A percentile compares a stretch with the other conserved stretches of the same genome.
These are phyloP conservation scores for Diaporthe helianthi DNA, from an alignment of 2,329 filamentous ascomycete genomes.

Conservation along the genomic window DNA sequence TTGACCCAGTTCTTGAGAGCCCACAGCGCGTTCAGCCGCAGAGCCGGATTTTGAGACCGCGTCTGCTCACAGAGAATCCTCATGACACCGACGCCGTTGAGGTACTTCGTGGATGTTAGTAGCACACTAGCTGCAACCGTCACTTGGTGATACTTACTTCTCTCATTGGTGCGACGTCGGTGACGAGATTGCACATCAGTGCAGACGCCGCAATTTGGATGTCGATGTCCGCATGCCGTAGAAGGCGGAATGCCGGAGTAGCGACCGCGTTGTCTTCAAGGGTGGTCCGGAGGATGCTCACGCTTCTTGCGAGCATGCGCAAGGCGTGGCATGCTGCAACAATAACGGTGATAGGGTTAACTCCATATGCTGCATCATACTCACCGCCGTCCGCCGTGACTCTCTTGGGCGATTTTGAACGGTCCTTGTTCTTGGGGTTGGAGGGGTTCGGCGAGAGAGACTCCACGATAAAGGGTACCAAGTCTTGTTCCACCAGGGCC, in stretches of 20 bases:
- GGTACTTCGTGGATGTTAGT: conserved; percentile 58
- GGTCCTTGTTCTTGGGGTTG: conserved; percentile 56
- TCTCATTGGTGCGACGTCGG: conserved; percentile 91
- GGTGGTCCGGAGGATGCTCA: conserved; percentile 82
- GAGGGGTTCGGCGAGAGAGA: conserved; percentile 69
- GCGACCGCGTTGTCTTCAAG: conserved; percentile 86
- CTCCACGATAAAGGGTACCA: conserved; percentile 82
- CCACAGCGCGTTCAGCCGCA: conserved; percentile 89
- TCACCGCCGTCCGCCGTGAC: conserved; percentile 46
- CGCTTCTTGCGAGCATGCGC: conserved; percentile 82
- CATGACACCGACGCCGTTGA: conserved; percentile 77
- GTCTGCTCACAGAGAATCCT: conserved; percentile 83
- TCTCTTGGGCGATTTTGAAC: conserved; percentile 44
- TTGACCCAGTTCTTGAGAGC: conserved; percentile 89
- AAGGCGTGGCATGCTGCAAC: conserved; percentile 85
- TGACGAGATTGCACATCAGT: conserved; percentile 82
- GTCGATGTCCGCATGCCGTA: conserved; percentile 77
- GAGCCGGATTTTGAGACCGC: conserved; percentile 77
- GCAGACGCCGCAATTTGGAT: conserved; percentile 88
- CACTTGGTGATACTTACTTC: conserved; percentile 63
- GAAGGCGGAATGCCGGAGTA: conserved; percentile 75
- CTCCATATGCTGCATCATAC: conserved; percentile 62
- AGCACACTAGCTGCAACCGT: too few species aligned
- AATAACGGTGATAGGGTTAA: conserved; percentile 78
- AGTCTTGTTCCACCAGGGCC: conserved; percentile 80